phyloP scores from a whole-genome alignment of 768 basidiomycete species.

The Ramaria rubella region DNA sequence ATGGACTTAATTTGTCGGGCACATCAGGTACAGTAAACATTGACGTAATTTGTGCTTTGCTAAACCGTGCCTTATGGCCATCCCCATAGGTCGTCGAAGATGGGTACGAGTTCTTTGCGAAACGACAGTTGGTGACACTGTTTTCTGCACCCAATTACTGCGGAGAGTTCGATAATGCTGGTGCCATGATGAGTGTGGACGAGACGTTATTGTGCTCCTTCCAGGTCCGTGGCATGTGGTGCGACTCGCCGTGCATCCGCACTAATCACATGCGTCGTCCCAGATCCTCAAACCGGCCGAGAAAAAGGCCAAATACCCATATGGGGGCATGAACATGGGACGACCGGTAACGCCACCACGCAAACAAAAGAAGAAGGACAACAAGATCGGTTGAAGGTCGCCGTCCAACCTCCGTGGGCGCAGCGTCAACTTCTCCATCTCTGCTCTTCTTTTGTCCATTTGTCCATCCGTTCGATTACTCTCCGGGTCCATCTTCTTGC shows the following conservation, averaged over 20 bases:
- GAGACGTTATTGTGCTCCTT: constrained; percentile 96
- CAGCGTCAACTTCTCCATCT: neutral
- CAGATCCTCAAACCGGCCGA: constrained; percentile 98
- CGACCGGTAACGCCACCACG: constrained; percentile 92
- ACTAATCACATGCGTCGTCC: constrained; percentile 4
- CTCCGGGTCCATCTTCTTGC: constrained; percentile 1
- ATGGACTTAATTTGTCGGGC: constrained; percentile 99
- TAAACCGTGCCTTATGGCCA: constrained; percentile 1
- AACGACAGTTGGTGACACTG: constrained; percentile 91
- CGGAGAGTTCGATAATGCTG: constrained; percentile 97
- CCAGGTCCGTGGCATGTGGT: constrained; percentile 73
- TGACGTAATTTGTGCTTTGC: neutral
- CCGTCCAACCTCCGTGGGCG: neutral
- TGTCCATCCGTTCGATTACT: constrained; percentile 1
- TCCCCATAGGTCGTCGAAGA: constrained; percentile 84
- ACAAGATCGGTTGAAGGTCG: constrained; percentile 24
- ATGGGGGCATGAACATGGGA: constrained; percentile 44
- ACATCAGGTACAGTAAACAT: constrained; percentile 70
- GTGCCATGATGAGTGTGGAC: constrained; percentile 99
- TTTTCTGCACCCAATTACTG: constrained; percentile 97
- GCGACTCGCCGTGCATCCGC: neutral
- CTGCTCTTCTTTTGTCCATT: constrained; percentile 6
- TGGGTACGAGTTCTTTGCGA: constrained; percentile 98
- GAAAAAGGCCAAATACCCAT: constrained; percentile 93
- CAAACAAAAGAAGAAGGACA: constrained; percentile 95